A percentile compares a stretch with the other conserved stretches of the same genome.
Conservation (phyloP, 1,139 yeast species). For the Eremothecium gossypii region DNA sequence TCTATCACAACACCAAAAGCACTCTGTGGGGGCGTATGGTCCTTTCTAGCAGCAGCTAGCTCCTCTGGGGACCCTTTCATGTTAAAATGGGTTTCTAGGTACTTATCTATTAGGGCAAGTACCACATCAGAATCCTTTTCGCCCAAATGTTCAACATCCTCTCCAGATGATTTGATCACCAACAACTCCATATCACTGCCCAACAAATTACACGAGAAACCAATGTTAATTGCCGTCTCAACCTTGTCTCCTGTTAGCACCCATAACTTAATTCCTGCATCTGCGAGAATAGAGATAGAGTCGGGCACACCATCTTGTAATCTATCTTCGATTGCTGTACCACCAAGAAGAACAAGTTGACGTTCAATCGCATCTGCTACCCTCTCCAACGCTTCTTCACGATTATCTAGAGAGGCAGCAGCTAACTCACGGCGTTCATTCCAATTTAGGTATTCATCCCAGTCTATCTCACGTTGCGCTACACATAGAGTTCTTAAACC, state of each 20-base stretch:
- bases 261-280: slow-evolving; percentile 95
- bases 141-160: slow-evolving; percentile 35
- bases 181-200: slow-evolving; percentile 81
- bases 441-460: slow-evolving; percentile 61
- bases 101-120: slow-evolving; percentile 48
- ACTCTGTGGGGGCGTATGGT: slow-evolving; percentile 72
- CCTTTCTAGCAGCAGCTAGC: slow-evolving; percentile 53
- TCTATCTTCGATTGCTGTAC: slow-evolving; percentile 96
- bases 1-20: slow-evolving; percentile 80
- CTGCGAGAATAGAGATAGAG: slow-evolving; percentile 70
- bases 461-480: slow-evolving; percentile 67
- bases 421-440: slow-evolving; percentile 61
- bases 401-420: slow-evolving; percentile 59
- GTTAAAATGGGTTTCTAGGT: slow-evolving; percentile 51
- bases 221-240: slow-evolving; percentile 96
- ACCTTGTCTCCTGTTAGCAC: slow-evolving; percentile 96
- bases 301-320: slow-evolving; percentile 95
- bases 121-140: slow-evolving; percentile 34
- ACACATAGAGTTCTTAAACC: slow-evolving; percentile 92
- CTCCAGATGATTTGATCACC: slow-evolving; percentile 48
- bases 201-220: slow-evolving; percentile 86
- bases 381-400: slow-evolving; percentile 70
- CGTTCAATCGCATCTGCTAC: slow-evolving; percentile 77
- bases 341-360: slow-evolving; percentile 68
- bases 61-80: slow-evolving; percentile 51